Conservation (phyloP, 2,329 filamentous ascomycete species). For the Herpomyces periplanetae region DNA sequence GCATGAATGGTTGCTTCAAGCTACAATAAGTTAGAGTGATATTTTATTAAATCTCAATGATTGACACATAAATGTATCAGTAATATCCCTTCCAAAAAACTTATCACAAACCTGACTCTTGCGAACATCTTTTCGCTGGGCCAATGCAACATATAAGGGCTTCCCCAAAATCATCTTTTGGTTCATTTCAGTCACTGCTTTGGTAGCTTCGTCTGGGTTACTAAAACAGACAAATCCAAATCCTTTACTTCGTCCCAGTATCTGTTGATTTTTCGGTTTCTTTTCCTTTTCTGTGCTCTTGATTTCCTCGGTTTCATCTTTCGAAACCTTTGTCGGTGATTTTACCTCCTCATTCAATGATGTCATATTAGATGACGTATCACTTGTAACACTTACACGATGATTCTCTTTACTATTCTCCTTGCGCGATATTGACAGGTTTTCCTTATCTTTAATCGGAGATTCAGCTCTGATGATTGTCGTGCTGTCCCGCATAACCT, state of each 20-base stretch:
- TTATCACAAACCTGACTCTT: constrained; percentile 28
- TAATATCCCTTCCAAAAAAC: constrained; percentile 1
- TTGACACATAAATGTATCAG: neutral
- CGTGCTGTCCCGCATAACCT: constrained; percentile 73
- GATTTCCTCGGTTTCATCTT: constrained; percentile 9
- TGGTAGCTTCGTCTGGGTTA: constrained; percentile 94
- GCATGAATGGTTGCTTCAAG: constrained; percentile 97
- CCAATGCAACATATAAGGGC: constrained; percentile 84
- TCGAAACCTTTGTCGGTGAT: constrained; percentile 9
- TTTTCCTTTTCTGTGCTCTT: constrained; percentile 14
- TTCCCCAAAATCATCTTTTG: constrained; percentile 93
- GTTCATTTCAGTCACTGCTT: constrained; percentile 97
- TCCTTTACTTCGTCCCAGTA: constrained; percentile 89
- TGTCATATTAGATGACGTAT: too few relatives aligned
- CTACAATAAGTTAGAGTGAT: constrained; percentile 5
- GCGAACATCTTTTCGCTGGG: constrained; percentile 96
- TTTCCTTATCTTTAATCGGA: constrained; percentile 8
- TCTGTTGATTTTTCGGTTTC: constrained; percentile 14
- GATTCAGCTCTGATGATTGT: constrained; percentile 11
- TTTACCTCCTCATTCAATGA: constrained; percentile 8
- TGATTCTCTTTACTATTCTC: constrained; percentile 14
- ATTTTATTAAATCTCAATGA: constrained; percentile 1
- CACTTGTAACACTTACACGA: constrained; percentile 12
- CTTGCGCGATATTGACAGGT: constrained; percentile 13
- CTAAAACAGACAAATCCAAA: constrained; percentile 99